A percentile compares a stretch with the other conserved stretches of the same genome.
These are phyloP conservation scores for Penicillium paradoxum DNA, from an alignment of 495 filamentous ascomycete genomes.

Conservation along the genomic window DNA sequence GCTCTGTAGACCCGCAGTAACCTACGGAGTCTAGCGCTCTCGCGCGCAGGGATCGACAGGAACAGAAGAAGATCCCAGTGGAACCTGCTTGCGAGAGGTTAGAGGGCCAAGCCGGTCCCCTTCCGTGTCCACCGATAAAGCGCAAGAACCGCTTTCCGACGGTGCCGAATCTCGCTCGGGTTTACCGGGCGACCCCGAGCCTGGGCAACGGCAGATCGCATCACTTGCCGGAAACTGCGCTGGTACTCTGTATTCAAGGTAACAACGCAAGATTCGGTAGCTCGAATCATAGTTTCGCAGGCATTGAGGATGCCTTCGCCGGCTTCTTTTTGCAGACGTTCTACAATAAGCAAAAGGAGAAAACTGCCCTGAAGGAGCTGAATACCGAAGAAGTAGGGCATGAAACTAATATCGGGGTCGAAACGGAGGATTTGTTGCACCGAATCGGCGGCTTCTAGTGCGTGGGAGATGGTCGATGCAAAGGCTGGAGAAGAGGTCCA, in stretches of 20 bases:
- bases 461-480: slow-evolving; percentile 73
- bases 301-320: slow-evolving; percentile 75
- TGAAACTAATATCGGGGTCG: slow-evolving; percentile 80
- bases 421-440: slow-evolving; percentile 79
- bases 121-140: slow-evolving; percentile 78
- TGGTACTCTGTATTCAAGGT: slow-evolving; percentile 85
- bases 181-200: slow-evolving; percentile 71
- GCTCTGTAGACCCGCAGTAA: background rate
- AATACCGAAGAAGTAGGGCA: slow-evolving; percentile 88
- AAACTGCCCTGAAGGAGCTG: slow-evolving; percentile 81
- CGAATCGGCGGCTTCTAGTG: slow-evolving; percentile 73
- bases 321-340: slow-evolving; percentile 75
- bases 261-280: slow-evolving; percentile 80
- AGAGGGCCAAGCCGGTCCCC: slow-evolving; percentile 70
- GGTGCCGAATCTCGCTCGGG: slow-evolving; percentile 68
- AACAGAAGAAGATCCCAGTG: background rate
- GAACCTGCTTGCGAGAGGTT: background rate
- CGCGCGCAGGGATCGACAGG: slow-evolving; percentile 8
- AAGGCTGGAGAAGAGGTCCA: slow-evolving; percentile 85
- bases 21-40: background rate
- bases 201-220: slow-evolving; percentile 75
- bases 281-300: slow-evolving; percentile 80
- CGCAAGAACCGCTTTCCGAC: slow-evolving; percentile 65
- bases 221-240: slow-evolving; percentile 77
- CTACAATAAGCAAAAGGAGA: slow-evolving; percentile 73